Evolutionary conservation across 768 basidiomycete genomes (phyloP), one percentile per base, ranked within the genome.

Genomic region (Auriculariales sp.): DNA sequence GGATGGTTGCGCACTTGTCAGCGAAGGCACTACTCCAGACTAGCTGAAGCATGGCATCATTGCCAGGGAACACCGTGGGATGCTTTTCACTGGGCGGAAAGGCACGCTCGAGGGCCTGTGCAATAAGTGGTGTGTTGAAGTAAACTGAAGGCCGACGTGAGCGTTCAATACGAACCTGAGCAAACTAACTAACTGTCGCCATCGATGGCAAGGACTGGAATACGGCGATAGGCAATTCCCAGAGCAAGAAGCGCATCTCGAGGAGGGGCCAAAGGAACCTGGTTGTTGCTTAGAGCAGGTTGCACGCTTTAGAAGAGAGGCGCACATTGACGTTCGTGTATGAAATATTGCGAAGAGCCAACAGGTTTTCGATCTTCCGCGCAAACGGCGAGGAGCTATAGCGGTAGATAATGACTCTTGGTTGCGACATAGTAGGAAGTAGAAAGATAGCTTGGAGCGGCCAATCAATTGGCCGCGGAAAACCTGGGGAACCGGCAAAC

Each of bases 201-300:
- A 12, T 77, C 78, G 36, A 80, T 74, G 7, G 77, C 74, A 6
- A 78, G 67, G 22, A 80, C 64, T 9, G 78, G 77, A 24, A 81
- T 75, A 12, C 74, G 70, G 10, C 79, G 74, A 59, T 80, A 79
- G 24, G 63, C 62, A 10, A 80, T 61, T 3, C 77, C 78, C 19
- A 67, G 57, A 19, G 72, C 70, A 46, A 74, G 68, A 46, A 80
- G 68, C 57, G 75, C 78, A 4, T 77, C 73, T 12, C 78, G 75
- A 30, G 78, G 77, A 5, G 75, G 66, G n/a, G 65, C 60, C 47
- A 58, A 58, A 2, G 73, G 64, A 14, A 79, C 73, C 77, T 80
- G 52, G 9, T 46, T n/a, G 22, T 46, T 28, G 48, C 19, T 35
- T 11, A 11, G 33, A 39, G 3, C 15, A 45, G n/a, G 14, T 33